These are phyloP conservation scores for Prosopis cineraria DNA, from an alignment of 306 rosid species.

Conservation along the genomic window DNA sequence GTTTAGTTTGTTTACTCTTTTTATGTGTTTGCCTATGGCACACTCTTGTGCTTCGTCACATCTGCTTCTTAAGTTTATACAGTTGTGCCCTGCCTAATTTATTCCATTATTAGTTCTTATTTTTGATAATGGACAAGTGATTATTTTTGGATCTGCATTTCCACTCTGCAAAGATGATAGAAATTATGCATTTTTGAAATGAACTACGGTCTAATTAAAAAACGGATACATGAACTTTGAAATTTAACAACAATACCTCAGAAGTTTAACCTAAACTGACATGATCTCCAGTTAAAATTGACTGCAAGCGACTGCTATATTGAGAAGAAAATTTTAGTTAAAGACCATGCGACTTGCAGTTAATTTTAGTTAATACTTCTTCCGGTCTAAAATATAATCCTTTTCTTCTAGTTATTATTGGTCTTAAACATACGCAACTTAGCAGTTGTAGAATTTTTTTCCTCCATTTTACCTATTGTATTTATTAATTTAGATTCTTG, in stretches of 20 bases:
- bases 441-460: too few relatives aligned
- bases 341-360: background rate
- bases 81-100: background rate
- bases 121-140: background rate
- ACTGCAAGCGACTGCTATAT: background rate
- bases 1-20: background rate
- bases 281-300: background rate
- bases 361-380: background rate
- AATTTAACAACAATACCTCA: background rate
- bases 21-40: background rate
- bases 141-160: conserved; percentile 7
- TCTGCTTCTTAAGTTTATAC: background rate
- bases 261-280: background rate
- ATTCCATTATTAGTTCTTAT: background rate
- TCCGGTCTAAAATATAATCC: too few relatives aligned
- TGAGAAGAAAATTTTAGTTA: background rate
- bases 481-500: too few relatives aligned
- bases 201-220: background rate
- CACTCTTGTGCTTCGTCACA: background rate
- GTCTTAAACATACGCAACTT: too few relatives aligned
- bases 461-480: too few relatives aligned
- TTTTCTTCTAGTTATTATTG: too few relatives aligned
- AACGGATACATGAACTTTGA: background rate
- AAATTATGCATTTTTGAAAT: background rate
- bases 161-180: background rate